Evolutionary conservation across 805 yeast species (phyloP), one percentile per base, ranked within the genome.

Genomic region (Nakazawaea wyomingensis): DNA sequence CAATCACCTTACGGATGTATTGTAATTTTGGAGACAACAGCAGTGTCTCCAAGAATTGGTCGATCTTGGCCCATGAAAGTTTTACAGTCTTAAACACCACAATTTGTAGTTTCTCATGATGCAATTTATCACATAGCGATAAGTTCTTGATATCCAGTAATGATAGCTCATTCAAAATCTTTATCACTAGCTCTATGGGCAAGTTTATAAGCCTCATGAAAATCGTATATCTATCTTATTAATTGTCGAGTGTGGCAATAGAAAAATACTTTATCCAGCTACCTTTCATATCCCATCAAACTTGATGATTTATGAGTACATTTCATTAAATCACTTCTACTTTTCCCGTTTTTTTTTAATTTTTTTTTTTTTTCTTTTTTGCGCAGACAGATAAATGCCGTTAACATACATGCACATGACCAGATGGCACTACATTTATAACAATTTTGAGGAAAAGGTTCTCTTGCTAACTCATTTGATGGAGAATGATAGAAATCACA

Each of bases 171-270:
- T 20, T 18, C 16, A 36, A 13, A 18, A 42, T 31, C 28, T 24
- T 21, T 16, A 11, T 16, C 21, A 42, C 5, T 13, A 42, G 18
- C 22, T 42, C 45, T 19, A 16, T 30, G 3, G 45, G 45, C 4
- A 42, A 26, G n/a, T 30, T 14, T 14, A 42, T 31, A 14, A 42
- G 7, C 9, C 29, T 41, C 44, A 41, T 39, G n/a, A 24, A 24
- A 11, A 24, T 11, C 11, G n/a, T n/a, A n/a, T n/a, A n/a, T n/a
- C n/a, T n/a, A n/a, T n/a, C n/a, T n/a, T n/a, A n/a, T n/a, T n/a
- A n/a, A n/a, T n/a, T n/a, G n/a, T n/a, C n/a, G n/a, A n/a, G n/a
- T n/a, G n/a, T n/a, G n/a, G n/a, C n/a, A n/a, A n/a, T n/a, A n/a
- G n/a, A n/a, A n/a, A n/a, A n/a, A n/a, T n/a, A n/a, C n/a, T n/a